These are phyloP conservation scores for Leishmania turanica DNA, from an alignment of 208 protist species.

Conservation along the genomic window DNA sequence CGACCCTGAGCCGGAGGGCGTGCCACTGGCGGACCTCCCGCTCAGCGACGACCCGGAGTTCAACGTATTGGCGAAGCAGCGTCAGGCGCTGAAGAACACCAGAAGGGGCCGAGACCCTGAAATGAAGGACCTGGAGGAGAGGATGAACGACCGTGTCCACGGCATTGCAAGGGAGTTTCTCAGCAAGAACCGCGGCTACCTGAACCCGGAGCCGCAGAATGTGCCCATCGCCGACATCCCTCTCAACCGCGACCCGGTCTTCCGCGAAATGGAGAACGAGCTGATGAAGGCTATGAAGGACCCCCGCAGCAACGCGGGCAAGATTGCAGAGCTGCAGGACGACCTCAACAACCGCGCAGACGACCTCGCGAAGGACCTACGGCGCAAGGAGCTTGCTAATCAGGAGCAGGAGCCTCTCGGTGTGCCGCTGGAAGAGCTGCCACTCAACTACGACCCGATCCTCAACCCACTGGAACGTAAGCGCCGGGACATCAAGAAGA, in stretches of 20 bases:
- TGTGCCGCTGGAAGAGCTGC: constrained; percentile 65
- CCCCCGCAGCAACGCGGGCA: constrained; percentile 51
- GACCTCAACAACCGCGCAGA: constrained; percentile 70
- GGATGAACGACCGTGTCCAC: constrained; percentile 82
- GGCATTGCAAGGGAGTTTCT: constrained; percentile 61
- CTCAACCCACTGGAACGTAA: constrained; percentile 69
- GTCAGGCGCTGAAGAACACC: constrained; percentile 62
- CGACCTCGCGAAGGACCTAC: constrained; percentile 64
- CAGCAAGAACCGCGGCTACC: constrained; percentile 70
- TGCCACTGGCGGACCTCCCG: constrained; percentile 64
- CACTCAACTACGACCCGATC: constrained; percentile 67
- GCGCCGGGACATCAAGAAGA: constrained; percentile 75
- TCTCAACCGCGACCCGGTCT: constrained; percentile 71
- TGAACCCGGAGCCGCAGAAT: constrained; percentile 65
- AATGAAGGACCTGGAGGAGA: constrained; percentile 60
- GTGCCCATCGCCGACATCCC: constrained; percentile 66
- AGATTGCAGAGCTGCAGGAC: constrained; percentile 65
- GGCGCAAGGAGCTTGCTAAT: constrained; percentile 63
- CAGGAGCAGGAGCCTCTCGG: constrained; percentile 78
- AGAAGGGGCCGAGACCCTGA: constrained; percentile 41
- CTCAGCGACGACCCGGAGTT: constrained; percentile 68
- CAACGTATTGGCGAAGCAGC: constrained; percentile 68
- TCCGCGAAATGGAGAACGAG: constrained; percentile 78
- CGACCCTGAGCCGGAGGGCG: constrained; percentile 82
- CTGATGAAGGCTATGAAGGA: constrained; percentile 66